Evolutionary conservation across 176 grass and related monocot species (phyloP), one percentile per base, ranked within the genome.

Genomic region (Raddia guianensis): DNA sequence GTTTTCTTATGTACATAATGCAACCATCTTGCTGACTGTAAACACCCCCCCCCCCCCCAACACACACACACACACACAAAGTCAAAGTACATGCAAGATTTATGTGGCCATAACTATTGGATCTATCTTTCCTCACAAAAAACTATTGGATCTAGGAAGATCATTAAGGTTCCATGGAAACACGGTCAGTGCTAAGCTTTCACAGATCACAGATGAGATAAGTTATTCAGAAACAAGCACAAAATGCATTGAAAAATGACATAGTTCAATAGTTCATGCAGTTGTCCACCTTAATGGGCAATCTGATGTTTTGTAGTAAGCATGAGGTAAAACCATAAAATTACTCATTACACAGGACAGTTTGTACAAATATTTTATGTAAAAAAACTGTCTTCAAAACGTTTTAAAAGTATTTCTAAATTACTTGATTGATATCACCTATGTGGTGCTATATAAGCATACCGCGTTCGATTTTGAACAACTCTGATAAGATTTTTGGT

Each of bases 401-500:
- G 34, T 44, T 44, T 79, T 13, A 9, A 66, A 65, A 20, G 6
- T 45, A 60, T 7, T 46, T n/a, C 40, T 27, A 45, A 5, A 53
- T 3, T 79, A 67, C 20, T 21, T 43, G 76, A 54, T 78, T 66
- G 19, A 52, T 5, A 78, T 42, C 16, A 53, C 40, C 77, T 60
- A 60, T 11, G 10, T 1, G 27, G 54, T 69, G 42, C n/a, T 49
- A 11, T 49, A 67, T 79, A 59, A 14, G 42, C 53, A 80, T 10
- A 70, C 5, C 37, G 4, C 37, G 4, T 3, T 0, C 27, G 35
- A 70, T 70, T 67, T 54, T 42, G 2, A 42, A 35, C 27, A 21
- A 27, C 5, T 34, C 59, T 14, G n/a, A n/a, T 4, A 37, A 78
- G 45, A 50, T 65, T 1, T 49, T 6, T 35, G 13, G n/a, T 11